Conservation (phyloP, 73 alveolate genomes). For the Diophrys appendiculata region DNA sequence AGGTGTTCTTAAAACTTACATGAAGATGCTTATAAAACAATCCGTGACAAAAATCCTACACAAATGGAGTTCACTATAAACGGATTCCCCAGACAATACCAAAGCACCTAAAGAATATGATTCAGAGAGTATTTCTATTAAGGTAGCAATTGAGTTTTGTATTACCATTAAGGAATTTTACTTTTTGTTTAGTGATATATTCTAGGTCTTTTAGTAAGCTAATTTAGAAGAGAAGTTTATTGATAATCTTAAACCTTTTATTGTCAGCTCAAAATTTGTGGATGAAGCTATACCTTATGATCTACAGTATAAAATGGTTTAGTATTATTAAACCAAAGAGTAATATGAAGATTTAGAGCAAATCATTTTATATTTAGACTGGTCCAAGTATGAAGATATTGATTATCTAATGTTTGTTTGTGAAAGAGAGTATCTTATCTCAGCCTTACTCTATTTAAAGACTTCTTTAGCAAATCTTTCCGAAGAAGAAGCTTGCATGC, state of each 20-base stretch:
- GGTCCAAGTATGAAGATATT: constrained; percentile 11
- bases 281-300: constrained; percentile 33
- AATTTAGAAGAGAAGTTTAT: constrained; percentile 46
- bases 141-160: constrained; percentile 62
- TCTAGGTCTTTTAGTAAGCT: constrained; percentile 23
- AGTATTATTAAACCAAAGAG: constrained; percentile 31
- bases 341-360: constrained; percentile 37
- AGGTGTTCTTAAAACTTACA: constrained; percentile 22
- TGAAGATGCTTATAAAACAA: constrained; percentile 46
- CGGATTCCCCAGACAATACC: neutral
- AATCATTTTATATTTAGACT: constrained; percentile 30
- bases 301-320: constrained; percentile 17
- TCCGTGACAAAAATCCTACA: constrained; percentile 15
- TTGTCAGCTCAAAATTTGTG: constrained; percentile 37
- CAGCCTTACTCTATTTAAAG: constrained; percentile 47
- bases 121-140: constrained; percentile 51
- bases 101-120: constrained; percentile 9
- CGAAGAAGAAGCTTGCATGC: neutral
- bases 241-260: constrained; percentile 49
- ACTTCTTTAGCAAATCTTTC: neutral
- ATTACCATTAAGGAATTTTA: constrained; percentile 18
- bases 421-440: constrained; percentile 21
- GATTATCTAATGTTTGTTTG: constrained; percentile 27
- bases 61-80: constrained; percentile 7
- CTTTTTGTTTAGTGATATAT: constrained; percentile 44